These are phyloP conservation scores for Martiniozyma abietophila DNA, from an alignment of 805 yeast genomes.

Conservation along the genomic window DNA sequence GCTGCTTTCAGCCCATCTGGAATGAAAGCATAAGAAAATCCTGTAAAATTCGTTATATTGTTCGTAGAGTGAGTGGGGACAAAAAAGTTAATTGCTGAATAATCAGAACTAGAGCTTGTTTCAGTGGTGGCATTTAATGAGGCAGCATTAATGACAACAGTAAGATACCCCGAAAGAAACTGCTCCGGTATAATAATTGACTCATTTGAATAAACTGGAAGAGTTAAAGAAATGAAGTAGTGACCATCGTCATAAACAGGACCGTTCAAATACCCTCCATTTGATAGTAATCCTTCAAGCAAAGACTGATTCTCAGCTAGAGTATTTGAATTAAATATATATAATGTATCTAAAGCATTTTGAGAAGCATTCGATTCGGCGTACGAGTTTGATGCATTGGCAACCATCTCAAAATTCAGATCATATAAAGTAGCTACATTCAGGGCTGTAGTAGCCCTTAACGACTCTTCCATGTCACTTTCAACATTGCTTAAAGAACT, in stretches of 20 bases:
- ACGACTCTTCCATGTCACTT: conserved; percentile 46
- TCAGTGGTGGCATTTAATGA: conserved; percentile 11
- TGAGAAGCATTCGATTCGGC: conserved; percentile 25
- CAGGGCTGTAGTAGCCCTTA: conserved; percentile 54
- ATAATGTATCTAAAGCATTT: conserved; percentile 34
- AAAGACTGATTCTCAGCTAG: conserved; percentile 18
- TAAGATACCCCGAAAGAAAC: conserved; percentile 59
- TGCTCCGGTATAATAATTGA: conserved; percentile 55
- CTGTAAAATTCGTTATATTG: conserved; percentile 21
- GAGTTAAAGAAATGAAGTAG: conserved; percentile 63
- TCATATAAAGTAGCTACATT: conserved; percentile 63
- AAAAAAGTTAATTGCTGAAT: conserved; percentile 21
- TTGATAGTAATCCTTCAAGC: conserved; percentile 33
- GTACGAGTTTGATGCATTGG: conserved; percentile 30
- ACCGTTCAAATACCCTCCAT: conserved; percentile 51
- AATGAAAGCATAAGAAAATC: conserved; percentile 35
- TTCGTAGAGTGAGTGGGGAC: conserved; percentile 16
- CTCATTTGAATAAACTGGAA: conserved; percentile 68
- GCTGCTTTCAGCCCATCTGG: conserved; percentile 17
- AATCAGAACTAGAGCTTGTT: conserved; percentile 30
- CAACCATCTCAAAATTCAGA: conserved; percentile 40
- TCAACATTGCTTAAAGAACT: conserved; percentile 38
- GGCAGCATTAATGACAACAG: conserved; percentile 44
- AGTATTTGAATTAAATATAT: conserved; percentile 19
- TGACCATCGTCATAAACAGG: conserved; percentile 43